A percentile compares a stretch with the other conserved stretches of the same genome.
Conservation (phyloP, 176 grass and related monocot genomes). For the Carex littledalei region DNA sequence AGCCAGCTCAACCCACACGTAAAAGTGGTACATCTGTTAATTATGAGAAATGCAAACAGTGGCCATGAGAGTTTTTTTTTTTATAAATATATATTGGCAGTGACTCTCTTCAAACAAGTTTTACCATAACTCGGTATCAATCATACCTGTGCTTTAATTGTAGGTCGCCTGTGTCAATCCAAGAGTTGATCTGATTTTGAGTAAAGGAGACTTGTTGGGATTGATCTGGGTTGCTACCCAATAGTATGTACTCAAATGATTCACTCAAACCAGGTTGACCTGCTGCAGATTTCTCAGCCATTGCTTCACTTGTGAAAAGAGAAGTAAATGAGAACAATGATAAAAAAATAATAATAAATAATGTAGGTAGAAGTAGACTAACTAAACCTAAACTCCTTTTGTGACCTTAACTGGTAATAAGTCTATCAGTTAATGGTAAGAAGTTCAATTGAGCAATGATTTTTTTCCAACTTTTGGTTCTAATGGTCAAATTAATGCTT, state of each 20-base stretch:
- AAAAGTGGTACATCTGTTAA: not conserved
- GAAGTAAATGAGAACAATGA: slow-evolving; percentile 3
- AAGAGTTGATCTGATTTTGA: slow-evolving; percentile 64
- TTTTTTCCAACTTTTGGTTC: not conserved
- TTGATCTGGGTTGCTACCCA: slow-evolving; percentile 70
- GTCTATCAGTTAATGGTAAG: not conserved
- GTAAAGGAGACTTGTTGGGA: slow-evolving; percentile 55
- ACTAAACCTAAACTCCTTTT: not conserved
- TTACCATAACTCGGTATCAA: not conserved
- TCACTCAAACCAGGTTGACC: slow-evolving; percentile 33
- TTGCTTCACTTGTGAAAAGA: slow-evolving; percentile 22
- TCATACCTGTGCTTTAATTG: slow-evolving; percentile 59
- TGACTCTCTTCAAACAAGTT: not conserved
- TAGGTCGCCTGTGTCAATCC: slow-evolving; percentile 59
- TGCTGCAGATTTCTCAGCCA: slow-evolving; percentile 44
- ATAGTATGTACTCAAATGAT: slow-evolving; percentile 81
- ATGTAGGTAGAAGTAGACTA: not conserved
- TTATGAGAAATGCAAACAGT: not conserved
- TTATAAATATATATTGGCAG: not conserved
- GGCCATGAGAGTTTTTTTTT: not conserved
- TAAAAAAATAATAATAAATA: not conserved
- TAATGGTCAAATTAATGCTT: not conserved
- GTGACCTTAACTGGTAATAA: not conserved
- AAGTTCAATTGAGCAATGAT: not conserved
- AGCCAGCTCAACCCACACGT: not conserved